A percentile compares a stretch with the other conserved stretches of the same genome.
Conservation (phyloP, 176 grass and related monocot genomes). For the Ampelocalamus luodianensis region DNA sequence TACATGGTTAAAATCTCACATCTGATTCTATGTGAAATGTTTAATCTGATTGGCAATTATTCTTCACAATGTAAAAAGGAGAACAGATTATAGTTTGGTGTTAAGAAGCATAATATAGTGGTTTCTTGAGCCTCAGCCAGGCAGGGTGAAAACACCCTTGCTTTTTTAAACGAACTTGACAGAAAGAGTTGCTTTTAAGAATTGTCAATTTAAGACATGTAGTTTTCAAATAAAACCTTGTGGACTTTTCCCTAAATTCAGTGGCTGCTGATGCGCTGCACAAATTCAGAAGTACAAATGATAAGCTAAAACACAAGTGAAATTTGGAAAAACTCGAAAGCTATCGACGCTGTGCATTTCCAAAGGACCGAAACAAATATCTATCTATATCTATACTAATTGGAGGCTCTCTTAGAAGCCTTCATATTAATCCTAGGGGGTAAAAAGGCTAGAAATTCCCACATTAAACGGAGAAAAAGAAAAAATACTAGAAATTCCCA, state of each 20-base stretch:
- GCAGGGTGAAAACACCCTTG: background rate
- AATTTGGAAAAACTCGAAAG: background rate
- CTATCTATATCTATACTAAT: too few species aligned
- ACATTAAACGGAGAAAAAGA: too few species aligned
- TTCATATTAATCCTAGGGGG: too few species aligned
- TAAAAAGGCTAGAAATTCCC: too few species aligned
- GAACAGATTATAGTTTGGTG: background rate
- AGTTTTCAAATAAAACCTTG: background rate
- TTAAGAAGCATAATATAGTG: background rate
- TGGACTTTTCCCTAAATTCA: background rate
- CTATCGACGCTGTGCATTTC: background rate
- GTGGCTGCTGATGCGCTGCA: background rate
- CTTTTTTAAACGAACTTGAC: background rate
- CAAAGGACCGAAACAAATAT: slow-evolving; percentile 10
- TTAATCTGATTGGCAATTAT: background rate
- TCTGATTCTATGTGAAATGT: background rate
- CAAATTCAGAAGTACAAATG: background rate
- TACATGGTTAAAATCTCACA: background rate
- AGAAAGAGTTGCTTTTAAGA: background rate
- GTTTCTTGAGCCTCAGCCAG: background rate
- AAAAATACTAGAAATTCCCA: too few species aligned
- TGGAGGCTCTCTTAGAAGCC: too few species aligned
- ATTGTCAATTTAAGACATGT: background rate
- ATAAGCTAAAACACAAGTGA: background rate
- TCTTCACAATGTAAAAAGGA: background rate